Conservation (phyloP, 208 protist species). For the Acanthamoeba castellanii region DNA sequence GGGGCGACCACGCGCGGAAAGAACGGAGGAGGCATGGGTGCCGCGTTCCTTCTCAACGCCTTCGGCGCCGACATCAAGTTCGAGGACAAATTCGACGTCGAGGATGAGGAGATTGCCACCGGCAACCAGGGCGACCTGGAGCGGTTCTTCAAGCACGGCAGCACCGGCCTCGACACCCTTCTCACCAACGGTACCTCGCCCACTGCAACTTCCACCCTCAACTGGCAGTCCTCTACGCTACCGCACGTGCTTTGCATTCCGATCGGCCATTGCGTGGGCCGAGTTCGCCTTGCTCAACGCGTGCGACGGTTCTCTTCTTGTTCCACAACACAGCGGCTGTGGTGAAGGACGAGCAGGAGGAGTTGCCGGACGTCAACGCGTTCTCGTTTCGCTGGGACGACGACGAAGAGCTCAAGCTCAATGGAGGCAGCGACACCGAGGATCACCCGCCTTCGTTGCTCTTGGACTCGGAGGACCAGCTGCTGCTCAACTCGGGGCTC, state of each 20-base stretch:
- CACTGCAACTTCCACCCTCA: no score
- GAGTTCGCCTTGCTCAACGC: no score
- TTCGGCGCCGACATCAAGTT: not conserved
- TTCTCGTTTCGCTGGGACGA: constrained; percentile 17
- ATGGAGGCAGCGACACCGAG: not conserved
- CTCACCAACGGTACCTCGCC: not conserved
- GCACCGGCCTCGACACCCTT: constrained; percentile 5
- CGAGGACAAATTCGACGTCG: not conserved
- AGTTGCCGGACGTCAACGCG: not conserved
- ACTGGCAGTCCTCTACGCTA: no score
- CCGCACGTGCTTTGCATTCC: no score
- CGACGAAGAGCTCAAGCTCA: constrained; percentile 17
- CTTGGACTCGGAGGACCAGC: not conserved
- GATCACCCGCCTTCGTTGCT: not conserved
- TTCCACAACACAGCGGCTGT: not conserved
- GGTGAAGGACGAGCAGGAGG: not conserved
- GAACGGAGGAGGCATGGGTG: not conserved
- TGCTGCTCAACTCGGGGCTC: not conserved
- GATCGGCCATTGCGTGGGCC: no score
- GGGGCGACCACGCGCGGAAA: not conserved
- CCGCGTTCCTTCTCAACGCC: not conserved
- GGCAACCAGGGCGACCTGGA: constrained; percentile 1
- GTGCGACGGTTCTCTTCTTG: not conserved
- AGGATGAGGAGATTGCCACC: constrained; percentile 8
- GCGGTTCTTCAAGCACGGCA: constrained; percentile 19